Conservation (phyloP, 176 grass and related monocot species). For the Bolboschoenus planiculmis region DNA sequence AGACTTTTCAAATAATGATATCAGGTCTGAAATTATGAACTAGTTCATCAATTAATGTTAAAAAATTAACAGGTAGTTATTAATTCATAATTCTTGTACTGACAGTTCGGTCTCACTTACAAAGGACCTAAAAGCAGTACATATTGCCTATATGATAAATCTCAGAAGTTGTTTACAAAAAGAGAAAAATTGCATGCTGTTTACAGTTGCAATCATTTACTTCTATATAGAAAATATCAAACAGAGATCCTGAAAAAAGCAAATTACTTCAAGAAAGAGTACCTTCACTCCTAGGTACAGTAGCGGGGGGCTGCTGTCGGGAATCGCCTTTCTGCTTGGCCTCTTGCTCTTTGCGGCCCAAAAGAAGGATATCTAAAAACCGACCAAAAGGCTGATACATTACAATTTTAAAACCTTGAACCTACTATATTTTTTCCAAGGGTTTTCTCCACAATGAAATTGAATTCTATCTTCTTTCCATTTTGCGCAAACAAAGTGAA, state of each 20-base stretch:
- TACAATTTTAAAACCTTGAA: background rate
- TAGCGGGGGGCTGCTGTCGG: constrained; percentile 21
- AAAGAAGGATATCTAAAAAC: constrained; percentile 43
- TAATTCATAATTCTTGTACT: background rate
- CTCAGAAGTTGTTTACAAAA: background rate
- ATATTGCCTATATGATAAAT: background rate
- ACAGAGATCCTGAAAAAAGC: background rate
- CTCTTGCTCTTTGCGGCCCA: constrained; percentile 8
- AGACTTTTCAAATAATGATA: background rate
- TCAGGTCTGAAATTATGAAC: background rate
- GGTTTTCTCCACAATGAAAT: background rate
- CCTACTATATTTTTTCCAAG: background rate
- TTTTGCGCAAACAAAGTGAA: background rate
- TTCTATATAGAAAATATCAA: background rate
- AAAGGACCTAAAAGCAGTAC: background rate
- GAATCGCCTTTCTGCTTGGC: constrained; percentile 5
- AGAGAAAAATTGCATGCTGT: background rate
- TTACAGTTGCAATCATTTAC: background rate
- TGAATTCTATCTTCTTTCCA: background rate
- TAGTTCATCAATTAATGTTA: background rate
- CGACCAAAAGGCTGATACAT: background rate
- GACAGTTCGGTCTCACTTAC: background rate
- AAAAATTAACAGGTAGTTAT: background rate
- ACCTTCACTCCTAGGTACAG: constrained; percentile 61
- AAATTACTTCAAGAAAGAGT: constrained; percentile 9